These are phyloP conservation scores for Dictyostelium citrinum DNA, from an alignment of 78 protist species.

Conservation along the genomic window DNA sequence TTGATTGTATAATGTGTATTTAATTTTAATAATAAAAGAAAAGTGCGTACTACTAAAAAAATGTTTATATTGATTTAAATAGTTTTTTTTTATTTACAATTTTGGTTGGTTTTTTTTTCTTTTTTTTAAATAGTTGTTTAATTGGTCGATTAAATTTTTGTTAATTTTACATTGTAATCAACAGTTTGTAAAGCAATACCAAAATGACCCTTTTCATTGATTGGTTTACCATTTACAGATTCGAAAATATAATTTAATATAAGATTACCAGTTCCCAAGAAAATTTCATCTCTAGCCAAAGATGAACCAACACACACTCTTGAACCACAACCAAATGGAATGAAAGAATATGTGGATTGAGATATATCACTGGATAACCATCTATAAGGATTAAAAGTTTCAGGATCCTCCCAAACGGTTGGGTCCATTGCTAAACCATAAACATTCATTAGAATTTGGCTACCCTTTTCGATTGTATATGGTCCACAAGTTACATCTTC, in stretches of 20 bases:
- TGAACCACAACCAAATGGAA: slow-evolving; percentile 62
- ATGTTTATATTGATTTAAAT: too few species aligned
- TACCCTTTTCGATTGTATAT: slow-evolving; percentile 24
- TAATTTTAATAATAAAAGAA: too few species aligned
- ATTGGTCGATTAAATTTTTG: neutral
- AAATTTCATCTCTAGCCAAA: slow-evolving; percentile 66
- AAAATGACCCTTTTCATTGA: slow-evolving; percentile 50
- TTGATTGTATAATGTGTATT: too few species aligned
- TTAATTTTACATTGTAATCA: slow-evolving; percentile 1
- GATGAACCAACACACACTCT: slow-evolving; percentile 36
- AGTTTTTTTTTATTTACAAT: too few species aligned
- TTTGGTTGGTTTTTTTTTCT: too few species aligned
- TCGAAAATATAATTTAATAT: slow-evolving; percentile 8
- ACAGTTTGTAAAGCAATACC: slow-evolving; percentile 38
- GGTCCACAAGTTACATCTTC: slow-evolving; percentile 2
- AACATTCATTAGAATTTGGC: slow-evolving; percentile 41
- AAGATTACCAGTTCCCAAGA: slow-evolving; percentile 25
- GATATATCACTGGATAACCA: slow-evolving; percentile 2
- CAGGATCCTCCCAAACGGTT: slow-evolving; percentile 32
- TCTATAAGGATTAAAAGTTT: slow-evolving; percentile 30
- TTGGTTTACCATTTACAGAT: neutral
- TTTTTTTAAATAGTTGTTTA: too few species aligned
- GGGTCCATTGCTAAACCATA: slow-evolving; percentile 47
- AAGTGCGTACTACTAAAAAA: too few species aligned
- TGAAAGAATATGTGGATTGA: neutral